Percentiles rank a stretch among this genome's conserved stretches.
These are phyloP conservation scores for Periglandula ipomoeae DNA, from an alignment of 2,329 filamentous ascomycete species.

Conservation along the genomic window DNA sequence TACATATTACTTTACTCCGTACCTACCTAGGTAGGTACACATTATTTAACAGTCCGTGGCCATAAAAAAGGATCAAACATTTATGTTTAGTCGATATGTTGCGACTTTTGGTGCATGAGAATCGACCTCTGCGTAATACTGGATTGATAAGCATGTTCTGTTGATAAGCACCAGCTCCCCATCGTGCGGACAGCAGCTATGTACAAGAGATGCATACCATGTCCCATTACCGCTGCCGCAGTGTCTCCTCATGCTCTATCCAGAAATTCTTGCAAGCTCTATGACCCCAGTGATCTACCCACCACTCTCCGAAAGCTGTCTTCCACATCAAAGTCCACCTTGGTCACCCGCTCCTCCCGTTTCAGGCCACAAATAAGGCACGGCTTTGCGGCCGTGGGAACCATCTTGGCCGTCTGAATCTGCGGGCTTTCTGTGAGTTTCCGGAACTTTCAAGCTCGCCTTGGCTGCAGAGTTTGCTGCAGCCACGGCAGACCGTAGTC, in stretches of 20 bases:
- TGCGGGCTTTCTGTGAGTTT: conserved; percentile 61
- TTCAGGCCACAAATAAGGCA: conserved; percentile 85
- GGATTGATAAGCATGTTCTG: no score
- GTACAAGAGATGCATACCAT: background rate
- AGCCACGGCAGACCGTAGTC: conserved; percentile 63
- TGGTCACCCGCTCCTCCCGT: conserved; percentile 71
- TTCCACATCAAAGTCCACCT: conserved; percentile 67
- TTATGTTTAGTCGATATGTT: no score
- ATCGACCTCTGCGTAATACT: no score
- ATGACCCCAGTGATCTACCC: conserved; percentile 83
- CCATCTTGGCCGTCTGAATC: conserved; percentile 62
- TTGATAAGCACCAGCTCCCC: no score
- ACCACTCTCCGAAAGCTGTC: conserved; percentile 97
- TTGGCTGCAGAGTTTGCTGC: conserved; percentile 53
- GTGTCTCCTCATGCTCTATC: conserved; percentile 60
- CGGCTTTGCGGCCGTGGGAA: conserved; percentile 60
- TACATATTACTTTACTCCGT: no score
- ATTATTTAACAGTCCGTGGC: no score
- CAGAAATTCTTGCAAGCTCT: conserved; percentile 76
- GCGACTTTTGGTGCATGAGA: no score
- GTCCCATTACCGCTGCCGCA: conserved; percentile 53
- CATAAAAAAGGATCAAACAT: no score
- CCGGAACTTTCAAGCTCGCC: conserved; percentile 51
- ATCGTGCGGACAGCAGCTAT: background rate
- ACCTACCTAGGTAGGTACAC: no score